Conservation (phyloP, 2,329 filamentous ascomycete species). For the Pseudogymnoascus sp. region DNA sequence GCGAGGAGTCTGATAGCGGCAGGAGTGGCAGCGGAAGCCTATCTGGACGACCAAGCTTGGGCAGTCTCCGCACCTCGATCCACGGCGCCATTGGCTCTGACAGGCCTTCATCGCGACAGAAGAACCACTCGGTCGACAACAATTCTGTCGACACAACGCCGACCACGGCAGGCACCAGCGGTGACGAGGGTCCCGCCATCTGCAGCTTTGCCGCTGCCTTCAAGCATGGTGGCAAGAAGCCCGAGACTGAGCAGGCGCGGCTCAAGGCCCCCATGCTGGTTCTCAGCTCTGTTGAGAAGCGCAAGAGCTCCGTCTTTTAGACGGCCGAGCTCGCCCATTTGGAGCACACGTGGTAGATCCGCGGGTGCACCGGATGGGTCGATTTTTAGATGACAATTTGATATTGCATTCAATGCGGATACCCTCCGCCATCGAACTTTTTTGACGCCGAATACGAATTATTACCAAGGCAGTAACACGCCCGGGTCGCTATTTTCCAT, state of each 20-base stretch:
- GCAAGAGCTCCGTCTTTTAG: constrained; percentile 65
- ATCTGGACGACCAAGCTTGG: constrained; percentile 61
- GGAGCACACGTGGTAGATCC: constrained; percentile 29
- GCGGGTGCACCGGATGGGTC: constrained; percentile 15
- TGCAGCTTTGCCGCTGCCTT: constrained; percentile 63
- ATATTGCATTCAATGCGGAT: constrained; percentile 36
- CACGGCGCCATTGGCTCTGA: constrained; percentile 86
- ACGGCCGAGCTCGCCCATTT: not conserved
- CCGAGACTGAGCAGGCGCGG: constrained; percentile 53
- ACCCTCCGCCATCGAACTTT: constrained; percentile 26
- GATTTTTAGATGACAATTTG: constrained; percentile 26
- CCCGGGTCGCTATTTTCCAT: constrained; percentile 7
- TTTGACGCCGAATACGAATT: constrained; percentile 29
- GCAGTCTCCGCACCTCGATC: constrained; percentile 69
- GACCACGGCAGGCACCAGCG: constrained; percentile 59
- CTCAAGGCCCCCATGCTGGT: constrained; percentile 84
- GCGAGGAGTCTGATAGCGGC: constrained; percentile 66
- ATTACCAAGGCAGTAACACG: constrained; percentile 16
- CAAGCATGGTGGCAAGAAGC: constrained; percentile 53
- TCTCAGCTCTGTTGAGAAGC: constrained; percentile 83
- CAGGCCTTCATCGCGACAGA: constrained; percentile 66
- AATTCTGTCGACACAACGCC: constrained; percentile 46
- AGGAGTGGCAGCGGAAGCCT: constrained; percentile 74
- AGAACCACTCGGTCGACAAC: constrained; percentile 51
- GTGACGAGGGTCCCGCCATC: constrained; percentile 50